These are phyloP conservation scores for Cutaneotrichosporon spelunceum DNA, from an alignment of 1,284 basidiomycete species.

Conservation along the genomic window DNA sequence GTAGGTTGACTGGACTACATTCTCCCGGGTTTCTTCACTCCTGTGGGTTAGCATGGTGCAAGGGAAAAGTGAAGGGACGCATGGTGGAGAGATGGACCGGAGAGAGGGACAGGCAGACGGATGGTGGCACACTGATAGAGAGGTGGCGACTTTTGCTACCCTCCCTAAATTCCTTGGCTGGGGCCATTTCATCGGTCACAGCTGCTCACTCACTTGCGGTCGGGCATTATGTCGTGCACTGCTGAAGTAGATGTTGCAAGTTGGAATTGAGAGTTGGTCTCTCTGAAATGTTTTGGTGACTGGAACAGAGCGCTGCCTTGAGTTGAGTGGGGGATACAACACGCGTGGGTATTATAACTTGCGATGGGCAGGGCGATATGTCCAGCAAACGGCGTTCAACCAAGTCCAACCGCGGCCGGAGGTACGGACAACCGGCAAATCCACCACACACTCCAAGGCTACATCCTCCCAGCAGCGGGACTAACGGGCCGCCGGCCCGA, in stretches of 20 bases:
- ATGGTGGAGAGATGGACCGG: neutral
- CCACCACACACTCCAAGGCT: no score
- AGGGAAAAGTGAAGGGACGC: neutral
- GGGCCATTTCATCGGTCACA: neutral
- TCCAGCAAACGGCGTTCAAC: neutral
- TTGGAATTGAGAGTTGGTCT: neutral
- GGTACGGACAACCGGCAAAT: no score
- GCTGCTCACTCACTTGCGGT: neutral
- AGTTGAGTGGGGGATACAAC: neutral
- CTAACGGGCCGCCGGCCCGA: neutral
- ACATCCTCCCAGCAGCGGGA: no score
- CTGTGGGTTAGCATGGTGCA: slow-evolving; percentile 5
- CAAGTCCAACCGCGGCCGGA: no score
- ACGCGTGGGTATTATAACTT: neutral
- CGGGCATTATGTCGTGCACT: neutral
- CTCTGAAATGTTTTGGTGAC: neutral
- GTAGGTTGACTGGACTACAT: slow-evolving; percentile 3
- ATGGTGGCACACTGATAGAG: neutral
- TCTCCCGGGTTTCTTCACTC: slow-evolving; percentile 2
- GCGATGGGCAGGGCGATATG: neutral
- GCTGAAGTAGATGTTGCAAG: neutral
- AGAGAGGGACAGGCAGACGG: neutral
- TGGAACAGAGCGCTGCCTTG: neutral
- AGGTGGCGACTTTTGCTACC: no score
- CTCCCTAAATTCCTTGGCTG: no score